phyloP scores from a whole-genome alignment of 2,329 filamentous ascomycete genomes.

The Trichoderma sp. region DNA sequence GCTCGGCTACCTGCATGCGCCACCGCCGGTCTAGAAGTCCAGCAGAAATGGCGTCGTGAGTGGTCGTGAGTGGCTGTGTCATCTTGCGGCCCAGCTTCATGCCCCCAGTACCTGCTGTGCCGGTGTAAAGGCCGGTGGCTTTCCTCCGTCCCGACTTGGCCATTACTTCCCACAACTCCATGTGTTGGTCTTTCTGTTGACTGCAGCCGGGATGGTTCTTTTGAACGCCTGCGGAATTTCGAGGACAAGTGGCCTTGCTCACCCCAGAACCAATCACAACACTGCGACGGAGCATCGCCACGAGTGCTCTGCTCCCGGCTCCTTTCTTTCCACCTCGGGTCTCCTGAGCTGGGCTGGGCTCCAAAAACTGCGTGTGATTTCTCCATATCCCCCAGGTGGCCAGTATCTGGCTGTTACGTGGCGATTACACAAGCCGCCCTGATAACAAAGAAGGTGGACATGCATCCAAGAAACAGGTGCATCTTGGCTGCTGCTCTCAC shows the following conservation, averaged over 20 bases:
- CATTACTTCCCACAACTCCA: neutral
- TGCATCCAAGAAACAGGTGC: neutral
- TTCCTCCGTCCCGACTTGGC: neutral
- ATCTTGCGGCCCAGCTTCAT: neutral
- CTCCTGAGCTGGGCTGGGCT: neutral
- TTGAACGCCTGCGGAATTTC: neutral
- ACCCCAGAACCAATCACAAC: too few species aligned
- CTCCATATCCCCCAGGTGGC: neutral
- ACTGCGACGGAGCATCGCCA: too few species aligned
- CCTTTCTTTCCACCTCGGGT: neutral
- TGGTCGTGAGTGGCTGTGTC: neutral
- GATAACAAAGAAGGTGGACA: neutral
- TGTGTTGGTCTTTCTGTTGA: neutral
- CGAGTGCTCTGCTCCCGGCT: neutral
- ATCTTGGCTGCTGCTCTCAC: neutral
- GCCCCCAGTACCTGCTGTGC: neutral
- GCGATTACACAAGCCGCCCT: neutral
- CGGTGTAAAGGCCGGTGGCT: neutral
- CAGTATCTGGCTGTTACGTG: neutral
- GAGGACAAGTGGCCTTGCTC: neutral
- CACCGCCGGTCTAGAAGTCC: slow-evolving; percentile 10
- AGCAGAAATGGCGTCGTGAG: too few species aligned
- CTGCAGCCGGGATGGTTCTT: neutral
- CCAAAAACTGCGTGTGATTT: neutral
- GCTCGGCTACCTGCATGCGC: slow-evolving; percentile 10